Base-by-base conservation (phyloP, 352 stramenopile genomes). In the Pythium myriotylum region DNA sequence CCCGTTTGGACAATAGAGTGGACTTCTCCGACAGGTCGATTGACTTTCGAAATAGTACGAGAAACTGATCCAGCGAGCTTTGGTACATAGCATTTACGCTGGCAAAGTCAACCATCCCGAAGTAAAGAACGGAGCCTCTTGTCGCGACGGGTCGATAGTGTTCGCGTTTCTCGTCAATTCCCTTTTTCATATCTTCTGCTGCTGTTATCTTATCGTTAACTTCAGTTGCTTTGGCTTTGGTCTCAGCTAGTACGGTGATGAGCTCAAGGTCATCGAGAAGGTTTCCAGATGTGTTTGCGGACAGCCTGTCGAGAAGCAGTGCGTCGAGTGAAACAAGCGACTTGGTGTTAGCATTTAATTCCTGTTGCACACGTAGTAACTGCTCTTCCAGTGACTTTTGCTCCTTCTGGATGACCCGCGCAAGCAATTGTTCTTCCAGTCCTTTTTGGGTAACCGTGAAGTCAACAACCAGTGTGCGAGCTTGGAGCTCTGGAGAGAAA, bases 81-180 rank as follows among this genome's bases (percentile, higher is more conserved):
- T 99, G 97, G 82, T 99, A 99, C 97, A 99, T 99, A 61, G 94
- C 97, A 73, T 99, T 99, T 42, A 99, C 96, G 45, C 97, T 67
- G 50, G 91, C 98, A 58, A 98, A 98, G 72, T 99, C 97, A 20
- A 99, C 97, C 57, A 99, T 98, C 5, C 91, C 97, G 68, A 99
- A 99, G 65, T 99, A 99, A 1, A 99, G 74, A n/a, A 99, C 95
- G 7, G 95, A 98, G 56, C 96, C 97, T 29, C 97, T 85, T 12
- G 93, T 99, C 20, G 97, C 97, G 7, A 99, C 97, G 2, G 97
- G 94, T 19, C 97, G 89, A 80, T 99, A 99, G 74, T 99, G 95
- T 57, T 99, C 97, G 20, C 97, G 81, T 78, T 99, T 99, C 62
- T 99, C 97, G 47, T 98, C 98, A 74, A 99, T 99, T 22, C 84